These are phyloP conservation scores for Nicotiana tabacum DNA, from an alignment of 257 asterid species.

Conservation along the genomic window DNA sequence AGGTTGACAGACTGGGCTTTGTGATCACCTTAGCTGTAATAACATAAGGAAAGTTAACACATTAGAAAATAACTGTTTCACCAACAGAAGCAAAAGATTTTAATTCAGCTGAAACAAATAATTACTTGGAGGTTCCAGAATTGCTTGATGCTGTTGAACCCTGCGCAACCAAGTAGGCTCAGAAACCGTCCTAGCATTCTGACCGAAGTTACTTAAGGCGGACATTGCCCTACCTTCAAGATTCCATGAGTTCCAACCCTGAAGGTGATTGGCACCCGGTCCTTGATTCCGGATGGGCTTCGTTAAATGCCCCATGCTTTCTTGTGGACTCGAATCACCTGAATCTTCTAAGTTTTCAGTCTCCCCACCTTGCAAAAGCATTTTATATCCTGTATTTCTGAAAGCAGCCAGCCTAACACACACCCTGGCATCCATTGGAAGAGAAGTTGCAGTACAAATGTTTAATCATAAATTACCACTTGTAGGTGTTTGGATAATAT, in stretches of 20 bases:
- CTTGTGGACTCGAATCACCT: constrained; percentile 27
- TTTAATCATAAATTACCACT: neutral
- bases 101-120: neutral
- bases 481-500: neutral
- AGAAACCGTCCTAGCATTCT: constrained; percentile 60
- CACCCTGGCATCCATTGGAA: constrained; percentile 47
- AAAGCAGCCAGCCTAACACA: constrained; percentile 64
- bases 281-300: constrained; percentile 35
- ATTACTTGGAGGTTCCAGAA: constrained; percentile 58
- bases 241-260: constrained; percentile 41
- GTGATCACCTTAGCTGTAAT: constrained; percentile 35
- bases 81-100: neutral
- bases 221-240: constrained; percentile 91
- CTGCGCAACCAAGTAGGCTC: constrained; percentile 78
- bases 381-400: constrained; percentile 64
- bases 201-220: constrained; percentile 86
- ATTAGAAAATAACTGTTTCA: neutral
- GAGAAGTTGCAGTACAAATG: constrained; percentile 12
- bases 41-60: neutral
- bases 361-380: constrained; percentile 97
- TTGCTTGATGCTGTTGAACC: constrained; percentile 69
- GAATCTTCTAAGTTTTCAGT: constrained; percentile 35
- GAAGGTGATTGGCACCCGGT: constrained; percentile 32
- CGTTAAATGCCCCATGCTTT: constrained; percentile 24
- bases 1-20: constrained; percentile 46